These are phyloP conservation scores for Boletus reticuloceps DNA, from an alignment of 768 basidiomycete species.

Conservation along the genomic window DNA sequence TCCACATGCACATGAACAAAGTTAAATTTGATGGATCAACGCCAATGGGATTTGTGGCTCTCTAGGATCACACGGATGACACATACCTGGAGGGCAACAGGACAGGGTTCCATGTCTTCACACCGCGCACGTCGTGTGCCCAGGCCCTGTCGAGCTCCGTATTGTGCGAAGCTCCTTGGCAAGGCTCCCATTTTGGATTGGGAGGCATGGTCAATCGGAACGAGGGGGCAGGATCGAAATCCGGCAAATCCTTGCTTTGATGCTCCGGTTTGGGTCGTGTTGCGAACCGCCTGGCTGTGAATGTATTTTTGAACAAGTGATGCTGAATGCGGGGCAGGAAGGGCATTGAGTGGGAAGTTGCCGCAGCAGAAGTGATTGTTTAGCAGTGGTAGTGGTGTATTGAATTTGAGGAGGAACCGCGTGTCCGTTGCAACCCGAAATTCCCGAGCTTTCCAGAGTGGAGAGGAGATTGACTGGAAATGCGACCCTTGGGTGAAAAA, in stretches of 20 bases:
- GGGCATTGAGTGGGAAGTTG: not conserved
- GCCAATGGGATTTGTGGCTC: not conserved
- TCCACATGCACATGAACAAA: constrained; percentile 14
- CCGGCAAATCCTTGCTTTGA: constrained; percentile 9
- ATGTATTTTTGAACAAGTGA: not conserved
- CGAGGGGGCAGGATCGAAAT: constrained; percentile 22
- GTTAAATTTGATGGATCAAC: constrained; percentile 14
- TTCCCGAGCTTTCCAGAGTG: not conserved
- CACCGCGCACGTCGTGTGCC: constrained; percentile 33
- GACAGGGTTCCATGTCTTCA: constrained; percentile 42
- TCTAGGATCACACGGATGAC: constrained; percentile 5
- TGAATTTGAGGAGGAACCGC: not conserved
- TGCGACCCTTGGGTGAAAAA: too few relatives aligned
- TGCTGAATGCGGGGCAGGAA: not conserved
- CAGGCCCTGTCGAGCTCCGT: constrained; percentile 24
- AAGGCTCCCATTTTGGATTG: constrained; percentile 42
- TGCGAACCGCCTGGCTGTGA: constrained; percentile 1
- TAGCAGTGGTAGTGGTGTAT: too few relatives aligned
- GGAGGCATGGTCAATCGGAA: constrained; percentile 39
- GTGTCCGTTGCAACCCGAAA: constrained; percentile 2
- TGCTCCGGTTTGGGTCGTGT: not conserved
- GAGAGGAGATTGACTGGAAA: constrained; percentile 1
- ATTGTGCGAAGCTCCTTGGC: constrained; percentile 33
- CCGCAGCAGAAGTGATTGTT: too few relatives aligned
- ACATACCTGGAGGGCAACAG: constrained; percentile 30